Evolutionary conservation across 2,329 filamentous ascomycete species (phyloP), one percentile per base, ranked within the genome.

Genomic region (Camillea tinctor): DNA sequence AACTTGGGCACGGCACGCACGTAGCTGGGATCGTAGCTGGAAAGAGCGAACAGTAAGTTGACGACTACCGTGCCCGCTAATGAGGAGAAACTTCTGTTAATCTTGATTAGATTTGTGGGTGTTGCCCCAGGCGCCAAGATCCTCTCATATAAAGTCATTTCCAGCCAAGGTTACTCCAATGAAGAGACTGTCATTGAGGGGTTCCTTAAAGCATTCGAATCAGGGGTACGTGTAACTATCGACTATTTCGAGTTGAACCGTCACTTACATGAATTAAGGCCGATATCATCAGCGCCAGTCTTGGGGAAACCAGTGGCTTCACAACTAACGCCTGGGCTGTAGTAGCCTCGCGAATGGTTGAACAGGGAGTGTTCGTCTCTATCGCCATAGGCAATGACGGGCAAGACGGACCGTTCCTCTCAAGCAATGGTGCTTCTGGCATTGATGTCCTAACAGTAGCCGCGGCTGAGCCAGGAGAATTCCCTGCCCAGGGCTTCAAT

Each of bases 321-420:
- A 65, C 64, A 8, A 58, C 77, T 40, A 78, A 78, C 40, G 76
- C 77, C 7, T 80, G 75, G 78, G 77, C 78, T 1, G 64, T 76
- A 1, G 68, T 81, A 2, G 74, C 77, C 8, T 75, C 72, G 23
- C 73, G 76, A 4, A 71, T 81, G 48, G 78, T 79, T 21, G 67
- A 71, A 19, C 61, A 69, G 57, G 68, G 71, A 20, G 69, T 72
- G 3, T 62, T 72, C 8, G 66, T 72, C 23, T 54, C 62, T 5
- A 65, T 69, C 19, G 63, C 64, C 11, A 58, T 63, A 6, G 68
- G 68, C 1, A 70, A 69, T 30, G 63, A 64, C 4, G 68, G 68
- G 5, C 52, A 66, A 2, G 50, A 61, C 6, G 70, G 69, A 1
- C 64, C 71, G 2, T 73, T 71, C 40, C 58, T 63, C 36, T 61